A percentile compares a stretch with the other conserved stretches of the same genome.
Evolutionary conservation across 306 rosid genomes (phyloP).

Genomic region (Fagus crenata): DNA sequence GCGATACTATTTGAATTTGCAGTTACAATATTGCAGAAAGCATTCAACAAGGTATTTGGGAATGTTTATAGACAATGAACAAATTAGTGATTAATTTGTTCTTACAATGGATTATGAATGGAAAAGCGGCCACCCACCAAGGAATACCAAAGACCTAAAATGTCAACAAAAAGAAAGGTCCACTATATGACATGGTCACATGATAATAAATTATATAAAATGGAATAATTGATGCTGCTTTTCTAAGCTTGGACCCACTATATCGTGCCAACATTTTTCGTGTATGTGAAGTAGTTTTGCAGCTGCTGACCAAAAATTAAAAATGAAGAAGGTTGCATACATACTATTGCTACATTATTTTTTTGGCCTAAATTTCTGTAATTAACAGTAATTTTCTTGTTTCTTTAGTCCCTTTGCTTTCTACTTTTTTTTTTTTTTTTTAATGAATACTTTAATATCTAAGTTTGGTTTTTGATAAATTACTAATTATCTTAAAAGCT

Average conservation of each 20-base stretch:
- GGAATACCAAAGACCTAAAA: background rate
- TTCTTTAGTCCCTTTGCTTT: conserved; percentile 4
- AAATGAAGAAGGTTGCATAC: background rate
- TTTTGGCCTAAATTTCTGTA: background rate
- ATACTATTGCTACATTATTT: conserved; percentile 1
- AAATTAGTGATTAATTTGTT: background rate
- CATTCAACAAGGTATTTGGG: background rate
- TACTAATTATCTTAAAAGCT: too few relatives aligned
- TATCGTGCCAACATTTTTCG: conserved; percentile 18
- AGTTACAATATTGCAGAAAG: background rate
- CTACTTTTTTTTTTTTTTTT: background rate
- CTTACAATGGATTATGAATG: too few relatives aligned
- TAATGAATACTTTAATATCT: background rate
- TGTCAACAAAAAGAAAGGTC: conserved; percentile 2
- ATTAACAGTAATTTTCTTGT: background rate
- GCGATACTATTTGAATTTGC: background rate
- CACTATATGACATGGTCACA: background rate
- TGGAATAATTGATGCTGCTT: background rate
- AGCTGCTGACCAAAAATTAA: background rate
- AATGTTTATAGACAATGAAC: background rate
- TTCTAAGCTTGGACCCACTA: conserved; percentile 4
- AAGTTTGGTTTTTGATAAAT: too few relatives aligned
- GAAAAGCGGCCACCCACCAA: background rate
- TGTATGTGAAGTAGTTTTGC: conserved; percentile 1
- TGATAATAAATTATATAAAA: conserved; percentile 1